Base-by-base conservation (phyloP, 2,329 filamentous ascomycete genomes). In the Clarireedia sp. region DNA sequence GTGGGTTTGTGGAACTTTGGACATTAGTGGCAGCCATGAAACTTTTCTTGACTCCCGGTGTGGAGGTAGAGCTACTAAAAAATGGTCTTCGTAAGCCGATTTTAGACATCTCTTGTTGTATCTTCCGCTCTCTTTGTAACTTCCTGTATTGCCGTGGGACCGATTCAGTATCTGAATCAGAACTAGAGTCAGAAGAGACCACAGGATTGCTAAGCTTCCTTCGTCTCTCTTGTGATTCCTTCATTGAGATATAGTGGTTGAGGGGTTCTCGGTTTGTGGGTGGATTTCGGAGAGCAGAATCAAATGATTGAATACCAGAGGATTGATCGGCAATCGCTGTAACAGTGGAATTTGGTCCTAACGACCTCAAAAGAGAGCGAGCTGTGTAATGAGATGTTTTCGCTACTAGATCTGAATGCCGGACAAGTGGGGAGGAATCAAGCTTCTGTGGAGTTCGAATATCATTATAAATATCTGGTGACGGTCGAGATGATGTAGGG, bases 401-500 rank as follows among this genome's bases (percentile, higher is more conserved):
- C 1, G 40, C 36, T 12, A 16, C 48, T 33, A 41, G 23, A 10
- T 54, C 54, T 7, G 38, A 51, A n/a, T 46, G 50, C 14, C 57
- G 29, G n/a, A 43, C 36, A 8, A 66, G 53, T 4, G 66, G 66
- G 14, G 66, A 68, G 14, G 62, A 61, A 2, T 58, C 50, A 12
- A 55, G 48, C 17, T 62, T 62, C 5, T 53, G 41, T 33, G 65
- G 61, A 8, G 64, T 62, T 16, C 56, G 57, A 38, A 59, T 62
- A 7, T 61, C 55, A 26, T 63, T 58, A 44, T 61, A 66, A 2
- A 62, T 52, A 45, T 67, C 56, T 4, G 66, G 67, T 9, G 67
- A 69, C 29, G 67, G 67, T 29, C 66, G 57, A 19, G 64, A 63
- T 7, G 65, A 68, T 2, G 61, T 63, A 14, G 64, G 64, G 48